These are phyloP conservation scores for Yamadazyma atlantica DNA, from an alignment of 1,139 yeast genomes.

Conservation along the genomic window DNA sequence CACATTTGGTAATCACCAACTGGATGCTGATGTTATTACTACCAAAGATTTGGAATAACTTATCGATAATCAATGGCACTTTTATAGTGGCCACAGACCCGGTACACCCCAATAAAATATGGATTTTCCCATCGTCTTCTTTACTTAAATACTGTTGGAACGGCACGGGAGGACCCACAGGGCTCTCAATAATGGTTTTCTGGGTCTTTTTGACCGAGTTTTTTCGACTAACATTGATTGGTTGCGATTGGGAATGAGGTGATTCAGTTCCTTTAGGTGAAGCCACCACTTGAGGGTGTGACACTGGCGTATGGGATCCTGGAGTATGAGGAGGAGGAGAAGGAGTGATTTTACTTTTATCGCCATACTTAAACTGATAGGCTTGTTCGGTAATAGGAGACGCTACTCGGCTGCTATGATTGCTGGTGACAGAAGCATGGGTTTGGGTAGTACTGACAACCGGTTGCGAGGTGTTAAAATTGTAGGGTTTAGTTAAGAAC, in stretches of 20 bases:
- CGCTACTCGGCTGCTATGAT: conserved; percentile 14
- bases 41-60: conserved; percentile 74
- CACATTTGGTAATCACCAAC: conserved; percentile 78
- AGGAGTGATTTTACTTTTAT: conserved; percentile 11
- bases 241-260: conserved; percentile 11
- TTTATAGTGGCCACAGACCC: conserved; percentile 97
- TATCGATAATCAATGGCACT: conserved; percentile 82
- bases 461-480: conserved; percentile 6
- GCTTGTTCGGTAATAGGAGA: conserved; percentile 13
- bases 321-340: conserved; percentile 14
- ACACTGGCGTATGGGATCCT: too few species aligned
- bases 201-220: conserved; percentile 28
- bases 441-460: conserved; percentile 7
- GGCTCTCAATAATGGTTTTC: conserved; percentile 46
- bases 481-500: conserved; percentile 13
- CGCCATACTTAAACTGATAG: conserved; percentile 6
- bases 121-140: conserved; percentile 79
- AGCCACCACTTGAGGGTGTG: too few species aligned
- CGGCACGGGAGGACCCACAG: conserved; percentile 70
- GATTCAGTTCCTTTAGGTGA: conserved; percentile 1
- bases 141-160: conserved; percentile 68
- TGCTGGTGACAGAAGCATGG: conserved; percentile 7
- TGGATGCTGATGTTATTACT: conserved; percentile 74
- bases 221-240: conserved; percentile 27
- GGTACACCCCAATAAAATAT: conserved; percentile 85